phyloP scores from a whole-genome alignment of 495 filamentous ascomycete genomes.

The Penicillium dipodomyicola region DNA sequence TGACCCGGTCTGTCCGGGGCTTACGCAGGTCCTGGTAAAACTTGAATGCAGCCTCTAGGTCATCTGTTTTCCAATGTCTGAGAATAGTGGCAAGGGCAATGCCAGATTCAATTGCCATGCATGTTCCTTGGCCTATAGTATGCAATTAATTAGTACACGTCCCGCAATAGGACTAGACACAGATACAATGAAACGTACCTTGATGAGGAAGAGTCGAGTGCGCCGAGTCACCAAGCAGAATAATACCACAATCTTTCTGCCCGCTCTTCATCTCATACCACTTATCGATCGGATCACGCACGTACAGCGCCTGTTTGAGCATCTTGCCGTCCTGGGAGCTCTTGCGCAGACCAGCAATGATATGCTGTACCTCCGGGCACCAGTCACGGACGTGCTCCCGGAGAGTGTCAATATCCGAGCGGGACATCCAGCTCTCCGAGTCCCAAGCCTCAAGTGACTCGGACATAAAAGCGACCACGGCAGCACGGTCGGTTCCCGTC shows the following conservation, averaged over 20 bases:
- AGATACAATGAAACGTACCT: slow-evolving; percentile 13
- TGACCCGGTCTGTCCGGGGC: slow-evolving; percentile 31
- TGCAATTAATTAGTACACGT: slow-evolving; percentile 4
- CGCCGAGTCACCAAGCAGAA: slow-evolving; percentile 32
- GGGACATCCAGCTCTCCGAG: slow-evolving; percentile 37
- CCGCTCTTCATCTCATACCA: slow-evolving; percentile 31
- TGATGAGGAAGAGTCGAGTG: slow-evolving; percentile 35
- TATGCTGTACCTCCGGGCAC: slow-evolving; percentile 33
- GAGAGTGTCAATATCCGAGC: slow-evolving; percentile 31
- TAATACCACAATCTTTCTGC: slow-evolving; percentile 27
- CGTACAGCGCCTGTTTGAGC: slow-evolving; percentile 34
- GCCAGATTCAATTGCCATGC: slow-evolving; percentile 35
- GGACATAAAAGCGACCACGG: slow-evolving; percentile 33
- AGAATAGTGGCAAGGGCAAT: slow-evolving; percentile 32
- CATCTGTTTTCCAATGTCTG: slow-evolving; percentile 28
- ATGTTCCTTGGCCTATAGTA: slow-evolving; percentile 29
- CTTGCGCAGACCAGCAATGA: slow-evolving; percentile 29
- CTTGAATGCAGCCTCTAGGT: slow-evolving; percentile 25
- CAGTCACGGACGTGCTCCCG: slow-evolving; percentile 34
- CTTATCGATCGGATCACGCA: slow-evolving; percentile 28
- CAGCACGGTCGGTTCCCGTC: slow-evolving; percentile 29
- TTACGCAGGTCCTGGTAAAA: slow-evolving; percentile 34
- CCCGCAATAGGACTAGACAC: background rate
- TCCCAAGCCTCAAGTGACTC: slow-evolving; percentile 32
- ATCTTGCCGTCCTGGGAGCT: slow-evolving; percentile 26